phyloP scores from a whole-genome alignment of 306 rosid genomes.

The Dalbergia oliveri region DNA sequence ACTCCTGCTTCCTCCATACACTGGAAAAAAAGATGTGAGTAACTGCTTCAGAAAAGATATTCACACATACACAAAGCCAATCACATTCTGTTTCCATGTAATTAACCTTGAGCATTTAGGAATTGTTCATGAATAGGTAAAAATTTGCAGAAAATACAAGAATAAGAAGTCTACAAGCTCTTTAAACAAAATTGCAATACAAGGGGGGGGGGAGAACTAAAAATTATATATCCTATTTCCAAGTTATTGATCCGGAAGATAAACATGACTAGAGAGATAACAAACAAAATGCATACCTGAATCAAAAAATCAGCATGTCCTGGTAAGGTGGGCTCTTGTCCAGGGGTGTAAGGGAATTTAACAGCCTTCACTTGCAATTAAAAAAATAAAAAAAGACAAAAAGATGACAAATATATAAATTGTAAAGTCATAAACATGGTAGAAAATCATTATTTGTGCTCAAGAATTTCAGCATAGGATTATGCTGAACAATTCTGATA shows the following conservation, averaged over 20 bases:
- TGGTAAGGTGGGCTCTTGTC: slow-evolving; percentile 77
- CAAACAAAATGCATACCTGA: slow-evolving; percentile 56
- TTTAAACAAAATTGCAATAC: slow-evolving; percentile 11
- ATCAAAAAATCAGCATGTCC: slow-evolving; percentile 77
- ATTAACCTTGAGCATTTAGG: slow-evolving; percentile 2
- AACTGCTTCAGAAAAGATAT: background rate
- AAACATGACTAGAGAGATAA: background rate
- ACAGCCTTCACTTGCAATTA: slow-evolving; percentile 58
- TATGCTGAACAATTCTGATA: background rate
- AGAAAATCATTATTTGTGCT: slow-evolving; percentile 17
- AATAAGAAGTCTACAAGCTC: background rate
- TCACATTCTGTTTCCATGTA: slow-evolving; percentile 35
- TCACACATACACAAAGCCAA: slow-evolving; percentile 9
- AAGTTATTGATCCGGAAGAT: no score
- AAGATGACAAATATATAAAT: background rate
- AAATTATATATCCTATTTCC: no score
- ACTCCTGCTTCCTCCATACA: slow-evolving; percentile 91
- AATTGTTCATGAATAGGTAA: slow-evolving; percentile 7
- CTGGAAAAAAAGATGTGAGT: slow-evolving; percentile 46
- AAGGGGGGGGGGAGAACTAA: background rate
- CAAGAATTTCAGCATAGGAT: background rate
- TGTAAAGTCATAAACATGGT: background rate
- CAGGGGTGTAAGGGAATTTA: slow-evolving; percentile 78
- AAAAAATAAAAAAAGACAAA: background rate
- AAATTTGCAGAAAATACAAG: slow-evolving; percentile 14